Evolutionary conservation across 1,284 basidiomycete species (phyloP).

Genomic region (Farysia itapuensis): DNA sequence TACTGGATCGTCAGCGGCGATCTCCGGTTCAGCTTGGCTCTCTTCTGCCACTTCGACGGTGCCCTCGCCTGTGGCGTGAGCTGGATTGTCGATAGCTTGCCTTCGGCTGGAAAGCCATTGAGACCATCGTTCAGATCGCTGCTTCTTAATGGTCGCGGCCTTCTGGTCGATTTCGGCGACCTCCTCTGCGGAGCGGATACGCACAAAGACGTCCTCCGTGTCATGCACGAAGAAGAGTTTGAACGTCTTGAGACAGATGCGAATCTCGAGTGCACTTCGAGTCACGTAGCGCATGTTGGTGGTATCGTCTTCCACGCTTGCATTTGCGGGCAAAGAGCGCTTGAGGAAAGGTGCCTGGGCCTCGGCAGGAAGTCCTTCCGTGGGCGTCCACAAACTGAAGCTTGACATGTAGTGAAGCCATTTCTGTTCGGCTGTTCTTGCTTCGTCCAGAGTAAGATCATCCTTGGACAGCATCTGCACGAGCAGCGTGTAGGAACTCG

Average conservation of each 20-base stretch:
- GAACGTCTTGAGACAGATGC: slow-evolving; percentile 62
- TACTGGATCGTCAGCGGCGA: too few species aligned
- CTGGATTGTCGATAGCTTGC: slow-evolving; percentile 37
- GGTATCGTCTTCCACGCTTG: slow-evolving; percentile 23
- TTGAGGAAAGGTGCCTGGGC: slow-evolving; percentile 54
- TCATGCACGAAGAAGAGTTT: slow-evolving; percentile 61
- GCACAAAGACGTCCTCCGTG: slow-evolving; percentile 60
- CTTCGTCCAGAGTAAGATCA: slow-evolving; percentile 82
- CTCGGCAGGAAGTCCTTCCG: slow-evolving; percentile 52
- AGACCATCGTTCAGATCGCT: slow-evolving; percentile 30
- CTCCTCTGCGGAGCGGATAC: slow-evolving; percentile 31
- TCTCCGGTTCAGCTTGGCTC: too few species aligned
- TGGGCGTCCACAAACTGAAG: slow-evolving; percentile 65
- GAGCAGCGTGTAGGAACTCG: slow-evolving; percentile 72
- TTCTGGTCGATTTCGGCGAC: slow-evolving; percentile 17
- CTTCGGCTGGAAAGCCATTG: slow-evolving; percentile 42
- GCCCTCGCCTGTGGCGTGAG: background rate
- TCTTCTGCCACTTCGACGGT: slow-evolving; percentile 2
- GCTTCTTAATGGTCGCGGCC: slow-evolving; percentile 14
- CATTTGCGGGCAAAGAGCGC: slow-evolving; percentile 30
- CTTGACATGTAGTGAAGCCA: slow-evolving; percentile 90
- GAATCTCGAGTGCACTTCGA: slow-evolving; percentile 66
- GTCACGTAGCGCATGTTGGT: slow-evolving; percentile 40
- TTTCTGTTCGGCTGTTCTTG: slow-evolving; percentile 75
- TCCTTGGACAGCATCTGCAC: slow-evolving; percentile 87